Evolutionary conservation across 192 early-diverging fungal genomes (phyloP).

Genomic region (Backusella tuberculispora): DNA sequence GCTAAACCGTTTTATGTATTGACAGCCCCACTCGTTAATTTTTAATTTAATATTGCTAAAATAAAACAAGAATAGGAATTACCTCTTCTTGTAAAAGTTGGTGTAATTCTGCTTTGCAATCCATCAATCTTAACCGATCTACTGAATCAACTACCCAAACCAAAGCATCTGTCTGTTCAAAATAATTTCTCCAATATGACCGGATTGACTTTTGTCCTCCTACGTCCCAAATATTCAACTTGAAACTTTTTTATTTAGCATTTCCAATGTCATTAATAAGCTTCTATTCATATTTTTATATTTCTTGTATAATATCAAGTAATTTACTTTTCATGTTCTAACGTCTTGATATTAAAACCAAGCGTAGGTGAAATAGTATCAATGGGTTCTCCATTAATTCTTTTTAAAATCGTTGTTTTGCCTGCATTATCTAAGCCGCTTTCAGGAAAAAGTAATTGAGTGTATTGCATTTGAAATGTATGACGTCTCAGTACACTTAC

Average conservation of each 20-base stretch:
- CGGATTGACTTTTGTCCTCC: conserved; percentile 97
- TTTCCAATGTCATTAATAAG: not conserved
- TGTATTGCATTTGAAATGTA: not conserved
- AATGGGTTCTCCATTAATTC: conserved; percentile 92
- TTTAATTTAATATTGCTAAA: not conserved
- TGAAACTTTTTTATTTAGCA: conserved; percentile 25
- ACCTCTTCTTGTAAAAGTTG: conserved; percentile 89
- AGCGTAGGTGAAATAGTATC: conserved; percentile 92
- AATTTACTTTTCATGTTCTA: conserved; percentile 76
- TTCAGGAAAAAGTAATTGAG: not conserved
- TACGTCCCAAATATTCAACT: conserved; percentile 70
- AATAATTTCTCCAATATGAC: conserved; percentile 99
- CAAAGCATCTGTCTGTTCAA: conserved; percentile 97
- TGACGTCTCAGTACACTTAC: conserved; percentile 40
- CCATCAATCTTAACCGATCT: conserved; percentile 79
- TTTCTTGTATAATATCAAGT: not conserved
- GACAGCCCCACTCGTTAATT: not conserved
- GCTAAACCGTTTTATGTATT: not conserved
- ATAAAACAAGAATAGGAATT: not conserved
- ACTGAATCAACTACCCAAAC: conserved; percentile 98
- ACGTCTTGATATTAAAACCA: conserved; percentile 97
- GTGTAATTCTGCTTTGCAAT: conserved; percentile 80
- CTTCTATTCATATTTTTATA: not conserved
- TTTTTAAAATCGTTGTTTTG: conserved; percentile 97
- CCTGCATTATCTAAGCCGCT: conserved; percentile 98